These are phyloP conservation scores for Clitoria ternatea DNA, from an alignment of 306 rosid genomes.

Conservation along the genomic window DNA sequence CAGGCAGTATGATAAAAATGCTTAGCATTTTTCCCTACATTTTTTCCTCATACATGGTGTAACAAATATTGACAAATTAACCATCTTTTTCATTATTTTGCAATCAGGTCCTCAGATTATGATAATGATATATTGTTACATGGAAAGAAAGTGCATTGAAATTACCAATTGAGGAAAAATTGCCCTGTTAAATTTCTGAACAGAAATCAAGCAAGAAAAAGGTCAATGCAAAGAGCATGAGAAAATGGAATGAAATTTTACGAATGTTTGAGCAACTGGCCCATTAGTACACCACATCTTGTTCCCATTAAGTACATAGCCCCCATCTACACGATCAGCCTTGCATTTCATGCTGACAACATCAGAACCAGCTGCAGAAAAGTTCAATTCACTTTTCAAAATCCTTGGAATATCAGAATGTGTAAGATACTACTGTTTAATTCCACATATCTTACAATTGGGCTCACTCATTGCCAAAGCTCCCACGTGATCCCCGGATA, in stretches of 20 bases:
- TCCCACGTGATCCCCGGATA: slow-evolving; percentile 93
- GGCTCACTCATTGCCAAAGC: slow-evolving; percentile 99
- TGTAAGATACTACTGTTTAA: slow-evolving; percentile 7
- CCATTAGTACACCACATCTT: slow-evolving; percentile 99
- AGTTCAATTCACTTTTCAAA: neutral
- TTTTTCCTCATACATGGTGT: neutral
- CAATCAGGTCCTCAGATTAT: slow-evolving; percentile 6
- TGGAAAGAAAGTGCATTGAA: neutral
- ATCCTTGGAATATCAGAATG: slow-evolving; percentile 16
- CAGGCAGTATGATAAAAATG: neutral
- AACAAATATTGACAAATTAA: neutral
- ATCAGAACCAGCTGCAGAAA: slow-evolving; percentile 87
- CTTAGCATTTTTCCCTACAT: neutral
- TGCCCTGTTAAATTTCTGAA: neutral
- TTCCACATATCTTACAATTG: slow-evolving; percentile 54
- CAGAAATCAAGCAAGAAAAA: neutral
- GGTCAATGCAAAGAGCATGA: slow-evolving; percentile 6
- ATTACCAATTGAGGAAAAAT: slow-evolving; percentile 6
- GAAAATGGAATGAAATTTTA: slow-evolving; percentile 22
- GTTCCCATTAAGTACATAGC: slow-evolving; percentile 83
- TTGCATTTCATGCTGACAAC: slow-evolving; percentile 99
- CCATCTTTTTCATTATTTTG: neutral
- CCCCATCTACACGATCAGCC: slow-evolving; percentile 82
- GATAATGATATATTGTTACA: neutral
- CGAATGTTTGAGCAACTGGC: slow-evolving; percentile 87